Evolutionary conservation across 176 grass and related monocot species (phyloP), one percentile per base, ranked within the genome.

Genomic region (Rhynchospora breviuscula): DNA sequence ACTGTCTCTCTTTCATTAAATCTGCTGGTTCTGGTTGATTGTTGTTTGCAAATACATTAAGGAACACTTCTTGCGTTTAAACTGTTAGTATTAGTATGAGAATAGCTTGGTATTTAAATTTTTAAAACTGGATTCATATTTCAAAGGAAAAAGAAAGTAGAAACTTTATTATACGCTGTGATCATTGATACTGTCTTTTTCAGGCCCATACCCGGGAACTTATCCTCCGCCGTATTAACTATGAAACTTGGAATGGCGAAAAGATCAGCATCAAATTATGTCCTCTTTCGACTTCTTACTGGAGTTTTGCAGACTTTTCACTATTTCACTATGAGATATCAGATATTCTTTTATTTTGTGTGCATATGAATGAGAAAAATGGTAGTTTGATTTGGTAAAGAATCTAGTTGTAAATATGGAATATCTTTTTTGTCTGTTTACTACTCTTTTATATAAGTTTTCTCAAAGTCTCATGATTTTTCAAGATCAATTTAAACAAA

Each of bases 201-300:
- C 88, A 97, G 94, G 87, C 0, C 59, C 90, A 19, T 94, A 97
- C 78, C 89, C 79, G 0, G 87, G 90, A 89, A 69, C 63, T 54
- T 92, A 91, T 85, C 90, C 87, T 82, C 92, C 90, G 79, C 87
- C 86, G 8, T 92, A 94, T 80, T 97, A 87, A 94, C 47, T 45
- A 47, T 69, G 45, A 69, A 66, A 85, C 22, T n/a, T 87, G 33
- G 78, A 86, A 81, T 61, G 53, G 44, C 58, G 56, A 11, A 65
- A 65, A 13, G 53, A 26, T n/a, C 1, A 52, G 48, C 22, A 2
- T 8, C 60, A 81, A 44, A 45, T 45, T 44, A 43, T 2, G 66
- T 31, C 17, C 46, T 4, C 56, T 52, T 2, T 83, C 44, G 44
- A 31, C 62, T 13, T 67, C 8, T 11, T 3, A 13, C 51, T 58